Evolutionary conservation across 2,329 filamentous ascomycete species (phyloP), one percentile per base, ranked within the genome.

Genomic region (Cytospora mali): DNA sequence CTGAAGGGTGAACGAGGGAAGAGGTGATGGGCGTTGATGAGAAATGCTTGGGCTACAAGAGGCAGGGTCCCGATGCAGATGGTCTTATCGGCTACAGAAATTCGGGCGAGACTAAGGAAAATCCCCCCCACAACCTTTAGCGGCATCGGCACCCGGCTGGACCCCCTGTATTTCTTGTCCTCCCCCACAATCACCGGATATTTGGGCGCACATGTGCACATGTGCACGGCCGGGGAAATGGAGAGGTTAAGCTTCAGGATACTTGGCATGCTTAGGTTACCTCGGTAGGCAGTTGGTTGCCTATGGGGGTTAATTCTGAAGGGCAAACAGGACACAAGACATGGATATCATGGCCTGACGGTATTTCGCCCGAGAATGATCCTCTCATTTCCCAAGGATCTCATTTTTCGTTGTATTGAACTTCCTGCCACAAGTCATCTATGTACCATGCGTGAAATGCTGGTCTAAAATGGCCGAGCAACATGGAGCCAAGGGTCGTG

Each of bases 131-230:
- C 46, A 33, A 25, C 16, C 16, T 48, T 31, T 52, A 65, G 60
- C 63, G 63, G 63, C 63, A 65, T 65, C 63, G 63, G 63, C 52
- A 48, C 55, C 28, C 55, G 25, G 23, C 21, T 46, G 28, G 58
- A 50, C 39, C 52, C n/a, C 59, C 42, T 61, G 52, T 39, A 16
- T 21, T 23, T 31, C 48, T 57, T 14, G 23, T 48, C 35, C 50
- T 49, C 33, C 62, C 62, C 62, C 62, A 55, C 58, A 49, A 54
- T 48, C 58, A 54, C n/a, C n/a, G n/a, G n/a, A n/a, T 53, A 31
- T 57, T 48, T 35, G 54, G 27, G 54, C 25, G 23, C 27, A 39
- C 60, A 51, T 58, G 11, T 28, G 23, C 18, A 25, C 18, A 6
- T 23, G n/a, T 11, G 33, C 33, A 62, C 48, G 60, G 59, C 49